Base-by-base conservation (phyloP, 202 grass and related monocot genomes). In the Saccharum hybrid region DNA sequence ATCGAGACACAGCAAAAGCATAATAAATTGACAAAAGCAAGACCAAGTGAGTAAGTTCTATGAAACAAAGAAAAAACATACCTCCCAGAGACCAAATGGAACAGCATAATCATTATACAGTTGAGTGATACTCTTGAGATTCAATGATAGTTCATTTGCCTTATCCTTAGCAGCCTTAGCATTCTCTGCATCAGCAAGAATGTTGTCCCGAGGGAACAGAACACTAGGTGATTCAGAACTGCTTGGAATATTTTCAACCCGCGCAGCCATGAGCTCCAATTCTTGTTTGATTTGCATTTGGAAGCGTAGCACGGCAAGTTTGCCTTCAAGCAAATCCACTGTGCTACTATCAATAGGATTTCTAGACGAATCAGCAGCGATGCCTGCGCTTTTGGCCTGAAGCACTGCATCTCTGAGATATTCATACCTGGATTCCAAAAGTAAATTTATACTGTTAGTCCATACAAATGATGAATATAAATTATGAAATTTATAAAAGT, bases 1-100 rank as follows among this genome's bases (percentile, higher is more conserved):
- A 60, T 68, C 39, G 18, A 36, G 34, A 82, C 31, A 31, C n/a
- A 80, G 38, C 19, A 49, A 16, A 77, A 77, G 21, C 21, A 60
- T 18, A 88, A 30, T 70, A 74, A 46, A 28, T 49, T 34, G 8
- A 48, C 45, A 15, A 67, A 80, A 62, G 51, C 15, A 81, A 45
- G 36, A 21, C 19, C 40, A 77, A 63, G 22, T 12, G 71, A 51
- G 38, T 5, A 21, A 77, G 49, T 46, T 67, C 10, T 46, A 74
- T n/a, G 42, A 88, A 77, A 79, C 49, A 82, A 72, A 76, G 61
- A 87, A 66, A 84, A 83, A 79, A 5, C 77, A 15, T 93, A 98
- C 96, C 96, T 95, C 96, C 92, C 92, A 98, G 81, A 95, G 89
- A 75, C 89, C 86, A 90, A 91, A 98, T 4, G 89, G 96, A 88